Evolutionary conservation across 2,329 filamentous ascomycete species (phyloP), one percentile per base, ranked within the genome.

Genomic region (Talaromyces piceae): DNA sequence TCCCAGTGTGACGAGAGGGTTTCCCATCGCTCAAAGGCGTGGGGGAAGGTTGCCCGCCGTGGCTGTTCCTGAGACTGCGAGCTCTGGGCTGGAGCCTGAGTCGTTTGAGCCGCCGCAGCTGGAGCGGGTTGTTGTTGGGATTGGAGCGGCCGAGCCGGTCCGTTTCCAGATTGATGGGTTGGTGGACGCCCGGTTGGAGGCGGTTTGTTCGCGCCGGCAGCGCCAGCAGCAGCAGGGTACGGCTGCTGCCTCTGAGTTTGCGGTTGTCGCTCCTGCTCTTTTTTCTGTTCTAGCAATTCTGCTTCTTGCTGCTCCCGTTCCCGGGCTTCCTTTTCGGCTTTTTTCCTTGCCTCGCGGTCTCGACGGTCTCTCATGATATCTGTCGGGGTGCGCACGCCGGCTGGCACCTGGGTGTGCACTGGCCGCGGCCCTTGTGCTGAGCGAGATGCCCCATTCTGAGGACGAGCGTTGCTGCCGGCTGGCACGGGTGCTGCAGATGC

Each of bases 21-120:
- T 67, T 98, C 93, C 93, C 93, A 98, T 54, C 93, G 81, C 69
- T 98, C 91, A 63, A 98, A 98, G 0, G 93, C 93, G 69, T 97
- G 93, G 0, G 93, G 93, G 58, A 98, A 97, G 0, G 85, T 84
- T 44, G 86, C 88, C 52, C 83, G 68, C 49, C 61, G 67, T 22
- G 63, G 59, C 54, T 63, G 64, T 37, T 63, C 71, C 61, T 61
- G 64, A 41, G 54, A 54, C 54, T 67, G 63, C 27, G 61, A 52
- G 16, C 58, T 51, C 43, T 64, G 62, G 22, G 57, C 58, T 20
- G 54, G 58, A 3, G 37, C 37, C 50, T 52, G 61, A 53, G 54
- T 58, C 53, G 55, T 59, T 57, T 61, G 63, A 58, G 57, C 59
- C 57, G 51, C 56, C 22, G 60, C 55, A 31, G 57, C 57, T 26